A percentile compares a stretch with the other conserved stretches of the same genome.
phyloP scores from a whole-genome alignment of 2,329 filamentous ascomycete genomes.

The Fusarium sp. region DNA sequence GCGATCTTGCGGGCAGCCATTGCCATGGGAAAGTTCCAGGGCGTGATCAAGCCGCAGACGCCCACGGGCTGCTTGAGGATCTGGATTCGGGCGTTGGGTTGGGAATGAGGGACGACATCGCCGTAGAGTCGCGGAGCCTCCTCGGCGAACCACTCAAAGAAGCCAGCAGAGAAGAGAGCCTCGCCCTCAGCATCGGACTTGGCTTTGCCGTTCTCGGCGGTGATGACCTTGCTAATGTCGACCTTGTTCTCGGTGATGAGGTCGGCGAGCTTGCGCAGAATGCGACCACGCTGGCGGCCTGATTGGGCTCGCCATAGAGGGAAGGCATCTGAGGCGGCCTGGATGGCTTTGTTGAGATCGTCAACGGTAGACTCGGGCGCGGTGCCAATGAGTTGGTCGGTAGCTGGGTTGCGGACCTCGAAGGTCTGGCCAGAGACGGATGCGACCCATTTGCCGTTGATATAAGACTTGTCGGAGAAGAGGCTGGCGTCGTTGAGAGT shows the following conservation, averaged over 20 bases:
- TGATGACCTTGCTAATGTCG: slow-evolving; percentile 75
- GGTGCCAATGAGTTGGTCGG: slow-evolving; percentile 73
- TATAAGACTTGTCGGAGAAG: slow-evolving; percentile 59
- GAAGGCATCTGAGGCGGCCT: slow-evolving; percentile 69
- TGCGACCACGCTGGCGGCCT: slow-evolving; percentile 68
- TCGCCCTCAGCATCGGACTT: slow-evolving; percentile 69
- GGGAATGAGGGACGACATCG: slow-evolving; percentile 68
- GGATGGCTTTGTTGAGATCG: slow-evolving; percentile 77
- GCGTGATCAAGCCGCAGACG: slow-evolving; percentile 48
- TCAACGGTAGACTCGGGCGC: slow-evolving; percentile 77
- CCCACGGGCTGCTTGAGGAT: slow-evolving; percentile 61
- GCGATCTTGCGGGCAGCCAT: slow-evolving; percentile 61
- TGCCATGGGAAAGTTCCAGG: slow-evolving; percentile 68
- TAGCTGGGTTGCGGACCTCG: slow-evolving; percentile 77
- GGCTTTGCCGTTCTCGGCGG: slow-evolving; percentile 78
- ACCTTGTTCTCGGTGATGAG: slow-evolving; percentile 72
- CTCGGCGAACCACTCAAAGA: slow-evolving; percentile 67
- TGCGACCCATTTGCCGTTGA: slow-evolving; percentile 80
- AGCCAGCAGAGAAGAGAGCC: slow-evolving; percentile 69
- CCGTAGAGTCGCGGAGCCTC: slow-evolving; percentile 66
- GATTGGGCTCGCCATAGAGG: slow-evolving; percentile 68
- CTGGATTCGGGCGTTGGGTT: slow-evolving; percentile 72
- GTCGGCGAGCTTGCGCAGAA: slow-evolving; percentile 73
- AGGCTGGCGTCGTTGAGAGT: slow-evolving; percentile 24
- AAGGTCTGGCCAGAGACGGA: slow-evolving; percentile 79